A percentile compares a stretch with the other conserved stretches of the same genome.
These are phyloP conservation scores for Candida arabinofermentans DNA, from an alignment of 805 yeast genomes.

Conservation along the genomic window DNA sequence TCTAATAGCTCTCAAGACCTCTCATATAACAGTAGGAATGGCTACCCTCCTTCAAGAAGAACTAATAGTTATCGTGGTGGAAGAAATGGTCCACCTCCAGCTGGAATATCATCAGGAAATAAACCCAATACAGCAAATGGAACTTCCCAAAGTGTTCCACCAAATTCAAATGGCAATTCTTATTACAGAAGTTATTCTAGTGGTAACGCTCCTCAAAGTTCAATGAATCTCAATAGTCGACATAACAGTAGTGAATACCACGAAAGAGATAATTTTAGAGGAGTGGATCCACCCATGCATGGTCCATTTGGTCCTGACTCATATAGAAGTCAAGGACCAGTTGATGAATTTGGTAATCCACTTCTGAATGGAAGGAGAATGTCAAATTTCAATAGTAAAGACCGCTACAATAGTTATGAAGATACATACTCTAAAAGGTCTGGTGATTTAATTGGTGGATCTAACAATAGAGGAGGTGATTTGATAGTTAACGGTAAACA, in stretches of 20 bases:
- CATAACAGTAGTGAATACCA: slow-evolving; percentile 8
- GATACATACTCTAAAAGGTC: slow-evolving; percentile 12
- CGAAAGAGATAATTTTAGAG: slow-evolving; percentile 18
- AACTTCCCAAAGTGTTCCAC: neutral
- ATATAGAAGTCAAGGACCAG: neutral
- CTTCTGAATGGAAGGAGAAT: slow-evolving; percentile 5
- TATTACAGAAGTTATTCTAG: slow-evolving; percentile 17
- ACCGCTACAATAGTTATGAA: slow-evolving; percentile 14
- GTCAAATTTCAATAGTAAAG: slow-evolving; percentile 9
- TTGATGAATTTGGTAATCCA: slow-evolving; percentile 3
- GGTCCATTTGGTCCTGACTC: slow-evolving; percentile 2
- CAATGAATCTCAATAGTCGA: neutral
- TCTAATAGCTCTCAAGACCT: slow-evolving; percentile 10
- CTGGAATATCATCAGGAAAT: neutral
- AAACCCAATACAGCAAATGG: slow-evolving; percentile 2
- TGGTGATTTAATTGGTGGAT: slow-evolving; percentile 18
- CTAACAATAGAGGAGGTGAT: slow-evolving; percentile 21
- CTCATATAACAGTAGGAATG: slow-evolving; percentile 9
- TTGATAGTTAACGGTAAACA: slow-evolving; percentile 12
- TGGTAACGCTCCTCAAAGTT: neutral
- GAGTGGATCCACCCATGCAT: slow-evolving; percentile 7
- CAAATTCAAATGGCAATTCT: neutral
- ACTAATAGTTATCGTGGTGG: slow-evolving; percentile 16
- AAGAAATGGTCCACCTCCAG: slow-evolving; percentile 8
- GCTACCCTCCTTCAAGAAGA: slow-evolving; percentile 13